Percentiles rank a stretch among this genome's conserved stretches.
phyloP scores from a whole-genome alignment of 2,329 filamentous ascomycete genomes.

The Penicillium hesseltinei region DNA sequence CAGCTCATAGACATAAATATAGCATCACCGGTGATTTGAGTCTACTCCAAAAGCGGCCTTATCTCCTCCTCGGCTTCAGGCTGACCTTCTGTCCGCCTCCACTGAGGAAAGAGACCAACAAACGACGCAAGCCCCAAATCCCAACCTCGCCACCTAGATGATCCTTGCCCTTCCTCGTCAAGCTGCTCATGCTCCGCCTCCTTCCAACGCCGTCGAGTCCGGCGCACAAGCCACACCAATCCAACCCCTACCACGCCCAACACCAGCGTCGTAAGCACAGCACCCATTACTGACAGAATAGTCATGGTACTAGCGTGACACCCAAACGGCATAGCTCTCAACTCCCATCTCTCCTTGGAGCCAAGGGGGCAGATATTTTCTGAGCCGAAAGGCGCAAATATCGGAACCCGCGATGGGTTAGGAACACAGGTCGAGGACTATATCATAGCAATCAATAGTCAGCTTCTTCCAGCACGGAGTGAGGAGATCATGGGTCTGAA shows the following conservation, averaged over 20 bases:
- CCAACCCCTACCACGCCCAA: constrained; percentile 21
- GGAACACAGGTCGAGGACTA: constrained; percentile 44
- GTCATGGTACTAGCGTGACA: constrained; percentile 44
- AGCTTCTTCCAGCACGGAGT: neutral
- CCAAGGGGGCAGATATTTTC: constrained; percentile 41
- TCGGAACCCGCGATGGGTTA: constrained; percentile 35
- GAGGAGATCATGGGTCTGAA: neutral
- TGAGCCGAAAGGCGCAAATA: constrained; percentile 39
- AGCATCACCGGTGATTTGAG: neutral
- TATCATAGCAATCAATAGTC: neutral
- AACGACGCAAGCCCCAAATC: neutral
- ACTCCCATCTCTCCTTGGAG: constrained; percentile 43
- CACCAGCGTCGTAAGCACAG: constrained; percentile 31
- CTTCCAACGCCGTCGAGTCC: constrained; percentile 12
- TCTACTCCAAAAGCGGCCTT: constrained; percentile 28
- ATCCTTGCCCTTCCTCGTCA: neutral
- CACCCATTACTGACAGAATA: constrained; percentile 34
- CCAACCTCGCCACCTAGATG: neutral
- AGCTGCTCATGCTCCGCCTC: constrained; percentile 9
- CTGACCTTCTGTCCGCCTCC: neutral
- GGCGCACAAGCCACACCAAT: constrained; percentile 17
- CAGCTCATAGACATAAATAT: neutral
- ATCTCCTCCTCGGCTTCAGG: constrained; percentile 20
- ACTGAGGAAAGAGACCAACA: neutral
- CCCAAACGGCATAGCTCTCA: constrained; percentile 39